Percentiles rank a stretch among this genome's conserved stretches.
These are phyloP conservation scores for Leccinum cinnamomeum DNA, from an alignment of 1,284 basidiomycete genomes.

Conservation along the genomic window DNA sequence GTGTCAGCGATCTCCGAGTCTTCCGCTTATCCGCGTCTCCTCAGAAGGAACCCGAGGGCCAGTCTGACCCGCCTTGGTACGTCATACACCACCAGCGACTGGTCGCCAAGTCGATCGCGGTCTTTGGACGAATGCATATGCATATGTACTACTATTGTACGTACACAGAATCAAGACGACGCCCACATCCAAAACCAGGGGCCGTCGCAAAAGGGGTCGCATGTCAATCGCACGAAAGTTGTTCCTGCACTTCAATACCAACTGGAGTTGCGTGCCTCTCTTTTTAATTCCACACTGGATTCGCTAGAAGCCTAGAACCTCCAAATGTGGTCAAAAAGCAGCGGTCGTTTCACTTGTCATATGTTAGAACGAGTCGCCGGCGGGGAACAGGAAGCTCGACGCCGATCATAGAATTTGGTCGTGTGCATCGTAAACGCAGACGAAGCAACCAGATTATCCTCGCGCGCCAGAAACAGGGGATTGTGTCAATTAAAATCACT, in stretches of 20 bases:
- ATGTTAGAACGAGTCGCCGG: background rate
- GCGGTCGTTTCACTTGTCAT: background rate
- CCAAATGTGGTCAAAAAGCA: background rate
- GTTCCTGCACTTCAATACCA: background rate
- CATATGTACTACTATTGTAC: background rate
- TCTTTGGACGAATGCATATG: background rate
- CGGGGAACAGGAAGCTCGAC: background rate
- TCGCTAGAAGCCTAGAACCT: background rate
- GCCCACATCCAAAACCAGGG: background rate
- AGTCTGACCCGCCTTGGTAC: background rate
- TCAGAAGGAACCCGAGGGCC: background rate
- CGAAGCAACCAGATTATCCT: background rate
- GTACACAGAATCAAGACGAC: background rate
- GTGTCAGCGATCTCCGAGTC: background rate
- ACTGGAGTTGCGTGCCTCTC: background rate
- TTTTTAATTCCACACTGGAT: background rate
- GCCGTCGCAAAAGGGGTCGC: background rate
- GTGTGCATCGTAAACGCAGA: background rate
- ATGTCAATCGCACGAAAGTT: background rate
- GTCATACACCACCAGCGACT: background rate
- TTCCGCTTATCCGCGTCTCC: background rate
- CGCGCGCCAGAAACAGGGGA: background rate
- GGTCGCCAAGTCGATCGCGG: background rate
- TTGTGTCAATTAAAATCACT: background rate
- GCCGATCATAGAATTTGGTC: no score